These are phyloP conservation scores for Colletotrichum chlorophyti DNA, from an alignment of 2,329 filamentous ascomycete species.

Conservation along the genomic window DNA sequence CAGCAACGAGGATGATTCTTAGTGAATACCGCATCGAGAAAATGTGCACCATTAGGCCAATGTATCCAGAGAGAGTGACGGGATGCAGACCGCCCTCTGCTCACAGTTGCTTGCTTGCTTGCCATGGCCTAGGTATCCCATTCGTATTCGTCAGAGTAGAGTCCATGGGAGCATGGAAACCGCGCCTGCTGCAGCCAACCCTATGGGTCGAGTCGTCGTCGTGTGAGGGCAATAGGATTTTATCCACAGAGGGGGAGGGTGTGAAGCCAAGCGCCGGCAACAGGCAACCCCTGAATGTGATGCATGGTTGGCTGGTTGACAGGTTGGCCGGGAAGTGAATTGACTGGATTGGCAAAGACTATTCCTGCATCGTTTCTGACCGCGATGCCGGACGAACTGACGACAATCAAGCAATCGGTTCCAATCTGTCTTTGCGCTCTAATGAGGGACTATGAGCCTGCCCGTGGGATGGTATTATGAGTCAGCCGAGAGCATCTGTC, in stretches of 20 bases:
- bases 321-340: background rate
- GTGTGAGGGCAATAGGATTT: background rate
- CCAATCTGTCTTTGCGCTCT: background rate
- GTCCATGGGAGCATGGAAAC: background rate
- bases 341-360: slow-evolving; percentile 2
- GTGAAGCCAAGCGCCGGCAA: slow-evolving; percentile 14
- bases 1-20: background rate
- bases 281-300: slow-evolving; percentile 4
- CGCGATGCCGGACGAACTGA: slow-evolving; percentile 12
- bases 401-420: background rate
- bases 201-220: slow-evolving; percentile 7
- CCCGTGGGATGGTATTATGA: too few relatives aligned
- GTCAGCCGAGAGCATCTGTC: too few relatives aligned
- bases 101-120: background rate
- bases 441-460: too few relatives aligned
- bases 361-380: background rate
- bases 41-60: slow-evolving; percentile 8
- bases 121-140: background rate
- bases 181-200: slow-evolving; percentile 6
- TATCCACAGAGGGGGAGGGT: slow-evolving; percentile 12
- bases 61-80: slow-evolving; percentile 8
- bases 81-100: slow-evolving; percentile 11
- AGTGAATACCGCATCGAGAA: slow-evolving; percentile 14
- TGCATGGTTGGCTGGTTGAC: slow-evolving; percentile 23
- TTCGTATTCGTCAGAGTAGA: slow-evolving; percentile 12